Percentiles rank a stretch among this genome's conserved stretches.
Conservation (phyloP, 129 eudicot species). For the Silybum marianum region DNA sequence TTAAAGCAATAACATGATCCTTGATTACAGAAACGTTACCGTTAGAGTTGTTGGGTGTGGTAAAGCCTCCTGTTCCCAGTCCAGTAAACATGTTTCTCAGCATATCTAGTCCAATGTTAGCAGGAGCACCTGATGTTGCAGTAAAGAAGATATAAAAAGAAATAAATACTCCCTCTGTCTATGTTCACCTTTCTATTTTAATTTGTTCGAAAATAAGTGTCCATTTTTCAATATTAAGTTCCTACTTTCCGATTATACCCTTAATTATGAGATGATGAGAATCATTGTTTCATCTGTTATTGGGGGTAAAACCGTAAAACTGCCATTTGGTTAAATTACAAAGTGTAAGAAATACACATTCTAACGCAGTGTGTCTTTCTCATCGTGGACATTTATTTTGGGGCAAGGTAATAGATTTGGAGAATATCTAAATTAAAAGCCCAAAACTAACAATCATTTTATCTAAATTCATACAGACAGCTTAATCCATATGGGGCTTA, state of each 20-base stretch:
- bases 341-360: too few species aligned
- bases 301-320: neutral
- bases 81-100: conserved; percentile 63
- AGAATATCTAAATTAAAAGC: too few species aligned
- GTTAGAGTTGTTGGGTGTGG: conserved; percentile 31
- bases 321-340: neutral
- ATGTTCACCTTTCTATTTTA: neutral
- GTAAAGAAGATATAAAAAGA: too few species aligned
- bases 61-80: conserved; percentile 50
- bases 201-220: neutral
- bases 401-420: too few species aligned
- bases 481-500: too few species aligned
- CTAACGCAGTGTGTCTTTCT: too few species aligned
- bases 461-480: too few species aligned
- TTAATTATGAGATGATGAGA: neutral
- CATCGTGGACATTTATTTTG: too few species aligned
- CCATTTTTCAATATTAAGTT: too few species aligned
- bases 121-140: conserved; percentile 28
- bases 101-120: conserved; percentile 28
- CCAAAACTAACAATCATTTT: too few species aligned
- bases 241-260: neutral
- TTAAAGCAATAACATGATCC: too few species aligned
- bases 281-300: neutral
- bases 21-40: too few species aligned
- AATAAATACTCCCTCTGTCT: neutral